Percentiles rank a stretch among this genome's conserved stretches.
phyloP scores from a whole-genome alignment of 148 eudicot genomes.

The Arbutus unedo region DNA sequence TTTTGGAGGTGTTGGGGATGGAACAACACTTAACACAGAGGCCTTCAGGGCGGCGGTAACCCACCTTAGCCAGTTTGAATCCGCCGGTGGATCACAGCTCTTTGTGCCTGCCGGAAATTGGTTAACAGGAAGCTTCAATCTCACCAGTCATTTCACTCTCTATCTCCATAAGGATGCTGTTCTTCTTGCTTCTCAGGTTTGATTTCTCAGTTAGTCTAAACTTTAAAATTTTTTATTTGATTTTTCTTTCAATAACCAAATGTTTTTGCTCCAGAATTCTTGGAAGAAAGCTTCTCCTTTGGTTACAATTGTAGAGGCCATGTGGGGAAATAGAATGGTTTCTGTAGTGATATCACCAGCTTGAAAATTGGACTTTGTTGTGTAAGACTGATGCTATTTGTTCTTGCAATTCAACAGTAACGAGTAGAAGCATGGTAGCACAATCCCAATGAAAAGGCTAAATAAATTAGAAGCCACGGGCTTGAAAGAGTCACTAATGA shows the following conservation, averaged over 20 bases:
- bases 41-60: constrained; percentile 70
- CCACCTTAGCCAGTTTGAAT: constrained; percentile 54
- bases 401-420: neutral
- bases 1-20: constrained; percentile 91
- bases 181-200: constrained; percentile 90
- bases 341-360: neutral
- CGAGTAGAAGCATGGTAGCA: too few relatives aligned
- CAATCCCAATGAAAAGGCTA: too few relatives aligned
- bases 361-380: neutral
- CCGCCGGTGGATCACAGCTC: constrained; percentile 68
- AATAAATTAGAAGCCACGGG: too few relatives aligned
- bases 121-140: constrained; percentile 91
- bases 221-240: too few relatives aligned
- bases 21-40: constrained; percentile 63
- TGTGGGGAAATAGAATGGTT: neutral
- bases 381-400: neutral
- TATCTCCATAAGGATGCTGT: constrained; percentile 78
- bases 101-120: constrained; percentile 86
- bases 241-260: neutral
- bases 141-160: constrained; percentile 90
- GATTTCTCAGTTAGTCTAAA: neutral
- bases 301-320: neutral
- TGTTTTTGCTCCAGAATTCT: neutral
- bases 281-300: neutral
- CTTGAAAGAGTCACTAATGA: too few relatives aligned